phyloP scores from a whole-genome alignment of 495 filamentous ascomycete genomes.

The Astrothelium macrocarpum region DNA sequence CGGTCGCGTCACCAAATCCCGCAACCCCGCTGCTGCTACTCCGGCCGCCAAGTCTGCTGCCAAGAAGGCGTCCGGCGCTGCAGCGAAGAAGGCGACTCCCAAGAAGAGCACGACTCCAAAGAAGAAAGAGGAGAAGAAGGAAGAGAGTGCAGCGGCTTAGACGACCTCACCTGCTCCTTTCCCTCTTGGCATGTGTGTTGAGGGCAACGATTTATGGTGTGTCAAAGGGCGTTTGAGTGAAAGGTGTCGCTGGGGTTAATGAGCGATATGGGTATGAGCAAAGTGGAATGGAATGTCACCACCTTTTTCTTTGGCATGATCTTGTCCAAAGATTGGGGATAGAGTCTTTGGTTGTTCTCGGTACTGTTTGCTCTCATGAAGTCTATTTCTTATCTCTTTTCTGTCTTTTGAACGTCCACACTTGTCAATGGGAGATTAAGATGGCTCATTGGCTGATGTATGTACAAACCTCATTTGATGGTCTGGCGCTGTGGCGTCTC shows the following conservation, averaged over 20 bases:
- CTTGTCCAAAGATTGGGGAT: background rate
- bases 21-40: conserved; percentile 36
- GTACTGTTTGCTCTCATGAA: background rate
- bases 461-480: background rate
- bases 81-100: conserved; percentile 36
- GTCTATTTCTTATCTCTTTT: conserved; percentile 4
- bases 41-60: conserved; percentile 45
- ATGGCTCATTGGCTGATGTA: background rate
- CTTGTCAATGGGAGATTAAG: background rate
- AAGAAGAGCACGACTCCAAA: conserved; percentile 25
- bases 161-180: background rate
- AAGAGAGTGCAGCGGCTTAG: background rate
- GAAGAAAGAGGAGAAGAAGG: conserved; percentile 6
- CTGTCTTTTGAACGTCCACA: background rate
- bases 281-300: background rate
- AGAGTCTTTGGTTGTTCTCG: conserved; percentile 3
- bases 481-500: conserved; percentile 3
- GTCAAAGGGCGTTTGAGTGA: background rate
- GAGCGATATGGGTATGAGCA: background rate
- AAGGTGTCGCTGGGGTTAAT: background rate
- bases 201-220: background rate
- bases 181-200: background rate
- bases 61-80: conserved; percentile 42
- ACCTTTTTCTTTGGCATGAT: background rate
- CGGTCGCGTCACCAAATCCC: conserved; percentile 75